Evolutionary conservation across 139 green algal genomes (phyloP), one percentile per base, ranked within the genome.

Genomic region (Closterium sp.): DNA sequence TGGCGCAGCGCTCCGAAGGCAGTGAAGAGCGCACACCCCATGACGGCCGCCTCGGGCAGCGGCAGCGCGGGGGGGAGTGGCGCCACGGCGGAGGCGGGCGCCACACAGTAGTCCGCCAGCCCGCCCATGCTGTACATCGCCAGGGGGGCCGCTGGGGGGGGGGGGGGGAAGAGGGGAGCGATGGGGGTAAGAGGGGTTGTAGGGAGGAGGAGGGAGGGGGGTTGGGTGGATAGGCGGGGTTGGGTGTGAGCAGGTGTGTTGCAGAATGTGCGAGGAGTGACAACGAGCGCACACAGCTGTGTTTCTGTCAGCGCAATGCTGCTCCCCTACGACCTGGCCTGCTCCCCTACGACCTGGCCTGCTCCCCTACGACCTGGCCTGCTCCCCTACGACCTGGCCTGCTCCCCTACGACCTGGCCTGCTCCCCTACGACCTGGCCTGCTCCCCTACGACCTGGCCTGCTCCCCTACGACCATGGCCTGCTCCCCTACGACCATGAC

Each of bases 21-120:
- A 9, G 92, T 94, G 89, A 94, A 94, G 73, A 93, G 19, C 17
- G 92, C 92, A 31, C 92, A 94, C 4, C 92, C 92, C 34, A 94
- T 34, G 17, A 94, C 45, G 9, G 92, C 92, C 1, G 89, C 85
- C 89, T 94, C 92, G 62, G 34, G 90, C 27, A 62, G 92, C 30
- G 89, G 92, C 89, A 93, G 38, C 27, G 22, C 87, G 5, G 31
- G 19, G 19, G 89, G 92, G 32, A 92, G 89, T 4, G 89, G 31
- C 28, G 91, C 88, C 31, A 94, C 86, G 31, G 87, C 86, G 0
- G 91, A 89, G 19, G 91, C 91, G 1, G 91, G 91, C 31, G 62
- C 32, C 31, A 94, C 91, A 30, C 87, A 92, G 87, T 89, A 94
- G 38, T 94, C 91, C n/a, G 91, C 91, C 34, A 94, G 70, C 21